Evolutionary conservation across 1,284 basidiomycete genomes (phyloP), one percentile per base, ranked within the genome.

Genomic region (Coriolopsis trogii): DNA sequence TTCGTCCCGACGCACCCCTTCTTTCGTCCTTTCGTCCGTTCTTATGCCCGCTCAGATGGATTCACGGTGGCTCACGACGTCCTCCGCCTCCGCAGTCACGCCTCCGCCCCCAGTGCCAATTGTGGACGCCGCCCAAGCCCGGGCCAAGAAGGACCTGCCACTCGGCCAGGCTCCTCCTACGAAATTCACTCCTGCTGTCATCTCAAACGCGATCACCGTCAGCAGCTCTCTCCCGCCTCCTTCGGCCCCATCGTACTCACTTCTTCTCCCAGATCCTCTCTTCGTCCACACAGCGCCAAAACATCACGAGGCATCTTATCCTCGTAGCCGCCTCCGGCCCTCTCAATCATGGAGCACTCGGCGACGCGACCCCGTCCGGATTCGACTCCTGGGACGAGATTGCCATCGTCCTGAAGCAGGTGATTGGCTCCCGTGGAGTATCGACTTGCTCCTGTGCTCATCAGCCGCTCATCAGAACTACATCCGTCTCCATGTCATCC

Each of bases 401-500:
- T 16, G 63, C 64, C 16, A 68, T 76, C 44, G 74, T 71, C 53
- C 63, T 84, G 41, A 70, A 70, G 41, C 74, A 80, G 73, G 82
- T 84, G 53, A 49, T 49, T 55, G 12, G 20, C 21, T 34, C 34
- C 18, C 31, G 16, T 24, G 15, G 4, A 28, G 31, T 33, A 33
- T 25, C 31, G 13, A 18, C 36, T 23, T 8, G 25, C 39, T 25
- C n/a, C n/a, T n/a, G n/a, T 51, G 34, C 50, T 47, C 43, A 55
- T 54, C 56, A 39, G 48, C 34, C 9, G 33, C 29, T 29, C 41
- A 49, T 47, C 57, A 87, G 84, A 72, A 75, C 48, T 68, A 77
- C 39, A 79, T 85, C 40, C 75, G 79, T 49, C 78, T 80, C 54
- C 84, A 86, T 65, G 73, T 87, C 70, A 76, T 85, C 46, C 68